A percentile compares a stretch with the other conserved stretches of the same genome.
phyloP scores from a whole-genome alignment of 1,139 yeast genomes.

The Debaryomyces nepalensis region DNA sequence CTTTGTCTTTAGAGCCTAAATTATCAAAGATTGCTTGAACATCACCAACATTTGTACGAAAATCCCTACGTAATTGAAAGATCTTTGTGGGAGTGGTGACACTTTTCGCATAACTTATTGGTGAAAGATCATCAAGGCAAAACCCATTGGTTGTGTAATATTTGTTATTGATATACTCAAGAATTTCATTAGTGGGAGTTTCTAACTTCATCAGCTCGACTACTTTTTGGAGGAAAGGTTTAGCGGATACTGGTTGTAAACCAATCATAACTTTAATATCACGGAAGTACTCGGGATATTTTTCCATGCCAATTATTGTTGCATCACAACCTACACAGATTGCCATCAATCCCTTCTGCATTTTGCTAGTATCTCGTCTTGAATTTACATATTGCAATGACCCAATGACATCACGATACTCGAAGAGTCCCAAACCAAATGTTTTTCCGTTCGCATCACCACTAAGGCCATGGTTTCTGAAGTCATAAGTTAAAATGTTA shows the following conservation, averaged over 20 bases:
- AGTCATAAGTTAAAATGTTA: conserved; percentile 13
- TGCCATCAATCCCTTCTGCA: conserved; percentile 12
- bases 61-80: conserved; percentile 12
- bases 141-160: conserved; percentile 2
- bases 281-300: conserved; percentile 13
- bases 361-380: conserved; percentile 13
- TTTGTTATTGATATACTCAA: neutral
- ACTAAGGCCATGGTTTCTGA: too few species aligned
- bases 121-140: conserved; percentile 11
- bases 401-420: conserved; percentile 15
- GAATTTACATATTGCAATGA: conserved; percentile 12
- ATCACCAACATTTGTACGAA: conserved; percentile 8
- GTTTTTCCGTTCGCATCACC: conserved; percentile 13
- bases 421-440: conserved; percentile 11
- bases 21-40: conserved; percentile 12
- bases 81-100: conserved; percentile 11
- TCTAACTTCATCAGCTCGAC: neutral
- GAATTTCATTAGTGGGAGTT: neutral
- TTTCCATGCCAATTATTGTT: conserved; percentile 10
- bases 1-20: conserved; percentile 12
- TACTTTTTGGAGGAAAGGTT: neutral
- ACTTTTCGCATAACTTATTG: conserved; percentile 5
- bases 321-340: conserved; percentile 15
- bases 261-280: conserved; percentile 12
- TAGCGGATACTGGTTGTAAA: conserved; percentile 13